Percentiles rank a stretch among this genome's conserved stretches.
These are phyloP conservation scores for Diplodia scrobiculata DNA, from an alignment of 2,329 filamentous ascomycete species.

Conservation along the genomic window DNA sequence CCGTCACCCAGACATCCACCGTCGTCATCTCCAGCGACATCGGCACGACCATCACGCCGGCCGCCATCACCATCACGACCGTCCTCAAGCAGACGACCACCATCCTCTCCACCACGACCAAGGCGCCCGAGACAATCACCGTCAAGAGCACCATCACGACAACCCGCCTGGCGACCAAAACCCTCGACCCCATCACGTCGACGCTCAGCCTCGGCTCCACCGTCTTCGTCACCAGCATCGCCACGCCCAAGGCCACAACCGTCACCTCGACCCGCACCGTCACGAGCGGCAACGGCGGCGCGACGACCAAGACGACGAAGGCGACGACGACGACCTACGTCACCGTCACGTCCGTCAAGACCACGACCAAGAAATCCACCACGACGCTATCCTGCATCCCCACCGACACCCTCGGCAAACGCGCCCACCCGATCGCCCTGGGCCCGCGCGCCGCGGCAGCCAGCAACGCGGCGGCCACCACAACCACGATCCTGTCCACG, in stretches of 20 bases:
- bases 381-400: conserved; percentile 37
- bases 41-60: background rate
- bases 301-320: conserved; percentile 36
- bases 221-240: conserved; percentile 31
- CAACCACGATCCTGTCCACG: conserved; percentile 36
- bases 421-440: conserved; percentile 28
- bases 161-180: conserved; percentile 1
- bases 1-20: conserved; percentile 32
- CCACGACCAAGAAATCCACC: conserved; percentile 38
- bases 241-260: conserved; percentile 31
- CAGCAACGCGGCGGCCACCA: too few species aligned
- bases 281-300: conserved; percentile 20
- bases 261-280: conserved; percentile 27
- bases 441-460: conserved; percentile 31
- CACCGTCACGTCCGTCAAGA: conserved; percentile 36
- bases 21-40: conserved; percentile 20
- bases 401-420: conserved; percentile 32
- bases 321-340: conserved; percentile 33
- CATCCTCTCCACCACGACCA: conserved; percentile 32
- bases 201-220: conserved; percentile 33
- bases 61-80: background rate
- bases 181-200: conserved; percentile 37
- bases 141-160: conserved; percentile 1
- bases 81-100: conserved; percentile 32
- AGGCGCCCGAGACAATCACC: background rate